A percentile compares a stretch with the other conserved stretches of the same genome.
These are phyloP conservation scores for Graphiopsis chlorocephala DNA, from an alignment of 2,329 filamentous ascomycete species.

Conservation along the genomic window DNA sequence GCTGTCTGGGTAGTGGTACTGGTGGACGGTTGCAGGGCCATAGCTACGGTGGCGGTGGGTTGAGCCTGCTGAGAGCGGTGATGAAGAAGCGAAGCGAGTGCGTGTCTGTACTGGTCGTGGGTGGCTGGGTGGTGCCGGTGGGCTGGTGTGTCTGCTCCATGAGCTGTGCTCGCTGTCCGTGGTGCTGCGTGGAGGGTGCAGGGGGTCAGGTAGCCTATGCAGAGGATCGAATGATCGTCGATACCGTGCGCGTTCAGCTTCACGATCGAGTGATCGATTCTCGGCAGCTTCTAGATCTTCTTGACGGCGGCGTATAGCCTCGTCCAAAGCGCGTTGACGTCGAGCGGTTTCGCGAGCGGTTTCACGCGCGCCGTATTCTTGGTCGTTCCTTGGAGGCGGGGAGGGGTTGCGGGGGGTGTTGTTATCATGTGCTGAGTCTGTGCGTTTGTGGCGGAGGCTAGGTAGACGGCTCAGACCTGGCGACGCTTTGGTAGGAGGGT, in stretches of 20 bases:
- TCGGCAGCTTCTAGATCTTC: conserved; percentile 5
- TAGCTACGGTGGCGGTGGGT: not conserved
- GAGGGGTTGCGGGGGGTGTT: not conserved
- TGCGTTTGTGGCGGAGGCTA: conserved; percentile 13
- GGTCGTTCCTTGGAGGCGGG: not conserved
- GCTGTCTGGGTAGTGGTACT: conserved; percentile 6
- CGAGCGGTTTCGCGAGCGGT: not conserved
- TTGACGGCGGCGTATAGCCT: not conserved
- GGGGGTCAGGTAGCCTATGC: not conserved
- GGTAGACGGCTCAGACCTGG: conserved; percentile 24
- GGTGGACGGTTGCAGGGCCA: not conserved
- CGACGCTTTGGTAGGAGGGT: conserved; percentile 17
- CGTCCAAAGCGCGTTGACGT: not conserved
- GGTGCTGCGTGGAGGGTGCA: not conserved
- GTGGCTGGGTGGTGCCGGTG: not conserved
- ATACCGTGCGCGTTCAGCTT: conserved; percentile 1
- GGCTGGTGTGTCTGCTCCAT: conserved; percentile 16
- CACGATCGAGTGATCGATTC: not conserved
- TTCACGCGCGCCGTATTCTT: not conserved
- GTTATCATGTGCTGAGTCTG: conserved; percentile 20
- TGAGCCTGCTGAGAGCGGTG: not conserved
- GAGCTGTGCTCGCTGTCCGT: not conserved
- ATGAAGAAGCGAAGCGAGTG: conserved; percentile 7
- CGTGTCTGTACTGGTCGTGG: not conserved
- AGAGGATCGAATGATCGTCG: not conserved